Base-by-base conservation (phyloP, 1,284 basidiomycete genomes). In the Coniferiporia weirii region DNA sequence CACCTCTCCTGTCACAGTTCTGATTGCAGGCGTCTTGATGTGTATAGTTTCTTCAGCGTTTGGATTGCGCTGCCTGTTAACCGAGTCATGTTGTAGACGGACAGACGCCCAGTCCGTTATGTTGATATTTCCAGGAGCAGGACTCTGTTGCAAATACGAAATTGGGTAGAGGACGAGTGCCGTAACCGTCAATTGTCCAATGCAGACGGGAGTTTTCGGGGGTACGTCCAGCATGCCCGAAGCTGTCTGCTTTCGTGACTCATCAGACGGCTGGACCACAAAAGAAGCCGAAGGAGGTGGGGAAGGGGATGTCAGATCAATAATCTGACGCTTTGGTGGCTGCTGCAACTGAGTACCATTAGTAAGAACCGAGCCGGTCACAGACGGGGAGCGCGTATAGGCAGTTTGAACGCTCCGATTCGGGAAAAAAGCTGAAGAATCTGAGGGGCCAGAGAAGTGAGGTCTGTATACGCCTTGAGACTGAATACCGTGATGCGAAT, bases 131-230 rank as follows among this genome's bases (percentile, higher is more conserved):
- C 55, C 68, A 52, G 70, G 66, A 52, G 72, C 70, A 66, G 79
- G 75, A 51, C 63, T 44, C 59, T 79, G 80, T 34, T 79, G 70
- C 19, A 92, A 75, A 67, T 93, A 94, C 20, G 79, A 69, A n/a
- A 89, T 81, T 2, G 92, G 93, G 72, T 95, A 95, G 7, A 95
- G 78, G 57, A 96, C 86, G 50, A 96, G 81, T 3, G 91, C 93
- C 13, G 87, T 89, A 8, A 87, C 87, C 46, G 80, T 78, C 52
- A 97, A 76, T 56, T 91, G 88, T 1, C 94, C 94, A 59, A 97
- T 95, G 70, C 94, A 96, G 50, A 96, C 83, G 12, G 89, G 87
- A 0, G 87, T 89, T 73, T 85, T 89, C 9, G 84, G 85, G 10
- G 85, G 78, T 20, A 89, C 71, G 55, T 87, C 82, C 9, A 73